phyloP scores from a whole-genome alignment of 2,329 filamentous ascomycete species.

The Clarireedia monteithiana region DNA sequence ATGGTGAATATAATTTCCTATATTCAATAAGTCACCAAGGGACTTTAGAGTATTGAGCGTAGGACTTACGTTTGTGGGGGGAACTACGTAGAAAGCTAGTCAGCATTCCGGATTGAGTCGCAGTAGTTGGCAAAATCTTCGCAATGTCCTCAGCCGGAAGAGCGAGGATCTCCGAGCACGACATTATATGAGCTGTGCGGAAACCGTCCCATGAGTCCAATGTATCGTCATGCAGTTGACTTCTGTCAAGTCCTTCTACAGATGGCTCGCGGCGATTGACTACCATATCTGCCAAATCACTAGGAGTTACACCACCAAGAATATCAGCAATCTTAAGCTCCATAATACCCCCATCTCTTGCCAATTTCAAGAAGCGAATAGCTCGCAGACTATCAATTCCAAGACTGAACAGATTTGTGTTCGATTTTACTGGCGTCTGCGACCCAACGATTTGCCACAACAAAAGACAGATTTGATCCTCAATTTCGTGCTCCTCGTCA shows the following conservation, averaged over 20 bases:
- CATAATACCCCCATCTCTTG: neutral
- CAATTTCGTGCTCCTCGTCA: neutral
- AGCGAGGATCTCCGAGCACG: neutral
- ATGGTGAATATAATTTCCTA: neutral
- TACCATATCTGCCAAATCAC: neutral
- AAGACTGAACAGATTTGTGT: neutral
- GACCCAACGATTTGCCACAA: neutral
- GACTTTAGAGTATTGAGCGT: neutral
- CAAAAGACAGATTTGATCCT: neutral
- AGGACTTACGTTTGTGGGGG: neutral
- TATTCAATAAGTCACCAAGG: neutral
- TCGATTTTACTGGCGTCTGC: neutral
- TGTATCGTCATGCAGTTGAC: neutral
- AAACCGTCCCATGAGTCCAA: neutral
- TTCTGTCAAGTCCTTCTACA: neutral
- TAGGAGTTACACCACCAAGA: neutral
- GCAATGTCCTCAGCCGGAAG: neutral
- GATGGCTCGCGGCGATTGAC: neutral
- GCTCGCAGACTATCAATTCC: slow-evolving; percentile 1
- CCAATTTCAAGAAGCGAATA: neutral
- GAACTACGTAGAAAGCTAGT: neutral
- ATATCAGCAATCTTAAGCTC: slow-evolving; percentile 3
- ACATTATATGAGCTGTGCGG: neutral
- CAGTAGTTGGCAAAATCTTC: neutral
- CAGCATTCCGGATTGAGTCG: slow-evolving; percentile 4